Conservation (phyloP, 2,329 filamentous ascomycete species). For the Phoma sp. region DNA sequence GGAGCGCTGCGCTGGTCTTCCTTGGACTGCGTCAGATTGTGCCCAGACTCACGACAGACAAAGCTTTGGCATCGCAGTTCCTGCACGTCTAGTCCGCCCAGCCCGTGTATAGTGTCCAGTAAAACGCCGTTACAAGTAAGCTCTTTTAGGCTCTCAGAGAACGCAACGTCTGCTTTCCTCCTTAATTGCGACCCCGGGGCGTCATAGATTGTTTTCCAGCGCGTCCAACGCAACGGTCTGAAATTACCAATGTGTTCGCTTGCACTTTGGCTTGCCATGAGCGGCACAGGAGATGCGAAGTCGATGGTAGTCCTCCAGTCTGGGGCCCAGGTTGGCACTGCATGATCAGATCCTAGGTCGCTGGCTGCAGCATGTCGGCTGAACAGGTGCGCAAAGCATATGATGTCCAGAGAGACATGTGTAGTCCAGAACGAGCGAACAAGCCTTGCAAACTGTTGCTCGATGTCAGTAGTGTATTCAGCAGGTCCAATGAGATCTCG, state of each 20-base stretch:
- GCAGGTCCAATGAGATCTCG: slow-evolving; percentile 31
- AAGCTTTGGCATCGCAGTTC: slow-evolving; percentile 38
- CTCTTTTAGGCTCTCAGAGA: slow-evolving; percentile 30
- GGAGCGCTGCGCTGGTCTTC: slow-evolving; percentile 6
- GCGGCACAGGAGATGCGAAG: slow-evolving; percentile 39
- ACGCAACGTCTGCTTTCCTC: slow-evolving; percentile 27
- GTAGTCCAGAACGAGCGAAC: slow-evolving; percentile 37
- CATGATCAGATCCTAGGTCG: slow-evolving; percentile 18
- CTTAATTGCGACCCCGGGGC: slow-evolving; percentile 30
- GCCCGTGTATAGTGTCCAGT: slow-evolving; percentile 30
- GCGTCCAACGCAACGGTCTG: slow-evolving; percentile 29
- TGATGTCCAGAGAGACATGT: slow-evolving; percentile 35
- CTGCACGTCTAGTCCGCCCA: slow-evolving; percentile 34
- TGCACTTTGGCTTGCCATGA: slow-evolving; percentile 44
- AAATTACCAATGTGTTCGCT: slow-evolving; percentile 40
- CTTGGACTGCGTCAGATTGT: slow-evolving; percentile 21
- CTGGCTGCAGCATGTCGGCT: slow-evolving; percentile 26
- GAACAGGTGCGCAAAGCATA: slow-evolving; percentile 42
- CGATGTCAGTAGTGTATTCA: slow-evolving; percentile 28
- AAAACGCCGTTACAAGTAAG: slow-evolving; percentile 35
- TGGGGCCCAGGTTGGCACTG: slow-evolving; percentile 35
- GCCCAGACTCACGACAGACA: slow-evolving; percentile 25
- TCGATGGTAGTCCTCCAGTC: slow-evolving; percentile 38
- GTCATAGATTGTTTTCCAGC: slow-evolving; percentile 34
- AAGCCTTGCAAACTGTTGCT: slow-evolving; percentile 34